Evolutionary conservation across 371 early-diverging fungal species (phyloP), one percentile per base, ranked within the genome.

Genomic region (Zychaea mexicana): DNA sequence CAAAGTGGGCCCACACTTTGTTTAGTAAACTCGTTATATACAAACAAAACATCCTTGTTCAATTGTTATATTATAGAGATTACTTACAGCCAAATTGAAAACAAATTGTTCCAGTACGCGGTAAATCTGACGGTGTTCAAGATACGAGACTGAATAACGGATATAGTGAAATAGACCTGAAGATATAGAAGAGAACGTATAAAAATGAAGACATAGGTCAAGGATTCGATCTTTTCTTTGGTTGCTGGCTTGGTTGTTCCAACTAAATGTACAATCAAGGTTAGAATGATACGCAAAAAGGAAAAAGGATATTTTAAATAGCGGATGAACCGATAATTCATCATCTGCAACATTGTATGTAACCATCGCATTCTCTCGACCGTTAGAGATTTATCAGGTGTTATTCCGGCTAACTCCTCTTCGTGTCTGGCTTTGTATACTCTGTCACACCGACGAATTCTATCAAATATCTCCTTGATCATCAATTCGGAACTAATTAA

Each of bases 381-480:
- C 9, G 84, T 81, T 15, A 88, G 72, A 21, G 72, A 67, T n/a
- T 65, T 52, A 2, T 60, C 61, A 22, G 49, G 26, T 8, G 38
- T 47, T 3, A 39, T n/a, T 2, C 36, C 47, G 31, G 54, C 15
- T 17, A 55, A 32, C 21, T 54, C 33, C 36, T 56, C 54, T 60
- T 53, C 59, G 24, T 69, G 71, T 58, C 60, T 79, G 55, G 66
- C 60, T 60, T 85, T 88, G 49, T 79, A 68, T 53, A 74, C 53
- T 39, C 89, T 88, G 62, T 92, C 92, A 66, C 90, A 87, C 31
- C 86, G 78, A 60, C 90, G 81, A 24, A 92, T 68, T 63, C 90
- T 90, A 52, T 92, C 92, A 57, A 92, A 85, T 45, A 92, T 81
- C 28, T 89, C 89, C 62, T 88, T 90, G 64, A 90, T 84, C 82